phyloP scores from a whole-genome alignment of 805 yeast species.

The Allodekkera sacchari region DNA sequence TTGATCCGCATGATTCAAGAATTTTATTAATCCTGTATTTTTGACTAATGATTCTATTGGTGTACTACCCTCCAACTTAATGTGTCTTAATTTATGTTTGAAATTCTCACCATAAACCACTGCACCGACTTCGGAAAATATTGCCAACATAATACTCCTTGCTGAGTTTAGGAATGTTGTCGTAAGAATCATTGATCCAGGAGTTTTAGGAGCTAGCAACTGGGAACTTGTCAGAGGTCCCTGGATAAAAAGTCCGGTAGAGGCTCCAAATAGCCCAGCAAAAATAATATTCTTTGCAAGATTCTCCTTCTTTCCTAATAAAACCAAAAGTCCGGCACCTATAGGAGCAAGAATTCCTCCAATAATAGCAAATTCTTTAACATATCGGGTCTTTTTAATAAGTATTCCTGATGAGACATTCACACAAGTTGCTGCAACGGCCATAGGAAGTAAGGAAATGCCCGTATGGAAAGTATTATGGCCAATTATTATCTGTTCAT shows the following conservation, averaged over 20 bases:
- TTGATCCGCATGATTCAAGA: constrained; percentile 8
- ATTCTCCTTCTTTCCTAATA: constrained; percentile 33
- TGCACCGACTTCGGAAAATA: constrained; percentile 35
- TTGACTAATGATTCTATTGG: constrained; percentile 1
- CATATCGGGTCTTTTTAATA: constrained; percentile 29
- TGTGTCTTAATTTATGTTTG: constrained; percentile 11
- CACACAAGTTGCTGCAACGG: constrained; percentile 21
- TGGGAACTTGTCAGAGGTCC: constrained; percentile 35
- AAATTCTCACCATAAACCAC: constrained; percentile 28
- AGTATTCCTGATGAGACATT: constrained; percentile 25
- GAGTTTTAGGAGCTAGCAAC: constrained; percentile 40
- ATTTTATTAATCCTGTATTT: constrained; percentile 3
- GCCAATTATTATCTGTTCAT: constrained; percentile 40
- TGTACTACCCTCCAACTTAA: neutral
- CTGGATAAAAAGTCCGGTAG: constrained; percentile 39
- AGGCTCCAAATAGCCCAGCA: constrained; percentile 36
- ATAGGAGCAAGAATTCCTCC: constrained; percentile 30
- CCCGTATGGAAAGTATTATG: constrained; percentile 38
- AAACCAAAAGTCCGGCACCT: constrained; percentile 35
- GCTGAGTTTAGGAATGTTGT: constrained; percentile 37
- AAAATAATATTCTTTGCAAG: constrained; percentile 33
- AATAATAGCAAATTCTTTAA: constrained; percentile 32
- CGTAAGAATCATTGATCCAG: constrained; percentile 41
- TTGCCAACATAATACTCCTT: constrained; percentile 38
- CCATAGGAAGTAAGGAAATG: constrained; percentile 33